Evolutionary conservation across 176 grass and related monocot genomes (phyloP).

Genomic region (Juncus effusus): DNA sequence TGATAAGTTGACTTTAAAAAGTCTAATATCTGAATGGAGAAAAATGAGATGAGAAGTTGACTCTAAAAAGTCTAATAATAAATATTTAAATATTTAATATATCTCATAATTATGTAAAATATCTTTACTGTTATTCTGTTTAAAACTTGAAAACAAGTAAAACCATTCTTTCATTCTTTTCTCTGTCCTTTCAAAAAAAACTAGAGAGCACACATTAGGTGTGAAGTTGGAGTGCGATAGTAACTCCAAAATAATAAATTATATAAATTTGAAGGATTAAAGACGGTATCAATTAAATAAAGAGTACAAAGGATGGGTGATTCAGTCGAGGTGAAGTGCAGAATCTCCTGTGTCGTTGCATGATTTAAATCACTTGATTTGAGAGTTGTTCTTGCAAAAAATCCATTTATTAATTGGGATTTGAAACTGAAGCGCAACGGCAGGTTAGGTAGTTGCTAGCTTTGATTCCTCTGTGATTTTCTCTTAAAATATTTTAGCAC

Average conservation of each 20-base stretch:
- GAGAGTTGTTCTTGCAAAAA: constrained; percentile 6
- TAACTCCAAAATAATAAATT: constrained; percentile 3
- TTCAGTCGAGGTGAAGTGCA: constrained; percentile 64
- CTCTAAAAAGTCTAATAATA: too few relatives aligned
- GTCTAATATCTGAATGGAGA: too few relatives aligned
- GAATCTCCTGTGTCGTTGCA: constrained; percentile 56
- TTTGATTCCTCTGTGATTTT: background rate
- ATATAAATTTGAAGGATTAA: constrained; percentile 10
- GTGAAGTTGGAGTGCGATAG: constrained; percentile 2
- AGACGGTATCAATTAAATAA: constrained; percentile 18
- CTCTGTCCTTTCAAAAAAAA: too few relatives aligned
- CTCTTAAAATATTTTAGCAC: too few relatives aligned
- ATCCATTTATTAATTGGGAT: constrained; percentile 1
- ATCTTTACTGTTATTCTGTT: too few relatives aligned
- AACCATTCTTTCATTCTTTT: too few relatives aligned
- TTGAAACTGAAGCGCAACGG: constrained; percentile 12
- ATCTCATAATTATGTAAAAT: too few relatives aligned
- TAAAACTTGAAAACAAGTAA: too few relatives aligned
- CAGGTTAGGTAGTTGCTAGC: background rate
- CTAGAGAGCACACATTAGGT: background rate
- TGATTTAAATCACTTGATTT: constrained; percentile 36
- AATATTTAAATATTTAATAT: too few relatives aligned
- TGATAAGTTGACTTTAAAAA: too few relatives aligned
- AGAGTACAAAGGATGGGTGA: constrained; percentile 34
- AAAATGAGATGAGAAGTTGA: too few relatives aligned